Evolutionary conservation across 495 filamentous ascomycete genomes (phyloP), one percentile per base, ranked within the genome.

Genomic region (Aspergillus cristatus): DNA sequence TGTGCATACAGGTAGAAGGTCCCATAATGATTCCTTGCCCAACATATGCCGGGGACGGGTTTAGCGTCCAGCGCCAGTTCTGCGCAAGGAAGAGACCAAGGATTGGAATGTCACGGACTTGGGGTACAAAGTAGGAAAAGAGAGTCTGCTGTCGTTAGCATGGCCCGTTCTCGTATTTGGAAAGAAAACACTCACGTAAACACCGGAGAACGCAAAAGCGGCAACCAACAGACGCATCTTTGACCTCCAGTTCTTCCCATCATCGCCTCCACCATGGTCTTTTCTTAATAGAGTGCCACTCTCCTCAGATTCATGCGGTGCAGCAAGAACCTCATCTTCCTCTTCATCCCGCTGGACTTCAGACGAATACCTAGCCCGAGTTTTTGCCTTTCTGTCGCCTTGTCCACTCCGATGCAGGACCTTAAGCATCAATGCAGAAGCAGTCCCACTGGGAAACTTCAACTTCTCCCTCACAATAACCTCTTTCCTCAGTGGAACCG

Each of bases 51-150:
- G 93, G 81, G 32, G 84, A 91, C 4, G 93, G 91, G 42, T 99
- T 99, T 11, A 99, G 70, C 13, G 84, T 90, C 91, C 91, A 99
- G 2, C 97, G 68, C 90, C 90, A 98, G 14, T 78, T 77, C 12
- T 68, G 57, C 0, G 87, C 89, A 7, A 93, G 72, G 6, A 71
- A 56, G 1, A 72, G 55, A 0, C 91, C 91, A 46, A 97, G 83
- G 25, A 98, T 67, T 3, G 93, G 91, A 26, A 98, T 67, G 47
- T 85, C 77, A 14, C 86, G 79, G 18, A 96, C 63, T 25, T 89
- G 66, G 0, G 91, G 93, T 22, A 96, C 70, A 57, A 98, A 98
- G 54, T 94, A 97, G 0, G 86, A 88, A 12, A 79, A 70, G n/a
- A 97, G 62, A 1, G 93, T 96, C 79, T 84, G 43, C 6, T 11